phyloP scores from a whole-genome alignment of 2,329 filamentous ascomycete species.

The Aspergillus spinulosporus region DNA sequence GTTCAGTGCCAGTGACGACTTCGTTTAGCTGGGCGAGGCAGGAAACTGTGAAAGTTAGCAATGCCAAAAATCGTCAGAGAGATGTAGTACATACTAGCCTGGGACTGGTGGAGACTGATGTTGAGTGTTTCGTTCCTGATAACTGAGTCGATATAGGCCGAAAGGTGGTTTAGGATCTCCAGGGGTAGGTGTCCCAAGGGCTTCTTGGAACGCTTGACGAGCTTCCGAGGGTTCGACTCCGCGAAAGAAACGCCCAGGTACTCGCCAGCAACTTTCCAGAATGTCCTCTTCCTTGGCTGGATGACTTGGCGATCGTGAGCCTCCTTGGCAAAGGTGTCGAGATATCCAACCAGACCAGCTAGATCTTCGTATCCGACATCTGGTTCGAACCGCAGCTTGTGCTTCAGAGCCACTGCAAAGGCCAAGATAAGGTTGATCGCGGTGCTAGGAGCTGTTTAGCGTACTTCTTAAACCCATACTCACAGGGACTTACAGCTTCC shows the following conservation, averaged over 20 bases:
- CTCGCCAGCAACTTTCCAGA: conserved; percentile 67
- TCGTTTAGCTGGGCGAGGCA: conserved; percentile 68
- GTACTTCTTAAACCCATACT: neutral
- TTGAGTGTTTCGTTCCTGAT: conserved; percentile 46
- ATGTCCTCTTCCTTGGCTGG: conserved; percentile 45
- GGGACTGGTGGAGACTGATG: conserved; percentile 39
- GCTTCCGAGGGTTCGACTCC: conserved; percentile 73
- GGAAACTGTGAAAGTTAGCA: conserved; percentile 47
- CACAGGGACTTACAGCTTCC: conserved; percentile 57
- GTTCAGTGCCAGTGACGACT: conserved; percentile 69
- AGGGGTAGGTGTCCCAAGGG: conserved; percentile 81
- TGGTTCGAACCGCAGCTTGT: conserved; percentile 80
- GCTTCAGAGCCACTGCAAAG: conserved; percentile 76
- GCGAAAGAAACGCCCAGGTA: conserved; percentile 77
- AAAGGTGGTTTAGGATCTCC: conserved; percentile 74
- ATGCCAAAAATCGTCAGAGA: too few relatives aligned
- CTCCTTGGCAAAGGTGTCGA: conserved; percentile 71
- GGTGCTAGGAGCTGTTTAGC: conserved; percentile 40
- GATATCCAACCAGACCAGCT: conserved; percentile 65
- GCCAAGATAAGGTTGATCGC: conserved; percentile 76
- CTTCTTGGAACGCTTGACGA: conserved; percentile 69
- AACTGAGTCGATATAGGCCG: conserved; percentile 64
- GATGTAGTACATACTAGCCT: conserved; percentile 33
- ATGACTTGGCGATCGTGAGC: conserved; percentile 49
- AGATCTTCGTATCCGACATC: conserved; percentile 76